phyloP scores from a whole-genome alignment of 192 early-diverging fungal genomes.

The Backusella australiensis region DNA sequence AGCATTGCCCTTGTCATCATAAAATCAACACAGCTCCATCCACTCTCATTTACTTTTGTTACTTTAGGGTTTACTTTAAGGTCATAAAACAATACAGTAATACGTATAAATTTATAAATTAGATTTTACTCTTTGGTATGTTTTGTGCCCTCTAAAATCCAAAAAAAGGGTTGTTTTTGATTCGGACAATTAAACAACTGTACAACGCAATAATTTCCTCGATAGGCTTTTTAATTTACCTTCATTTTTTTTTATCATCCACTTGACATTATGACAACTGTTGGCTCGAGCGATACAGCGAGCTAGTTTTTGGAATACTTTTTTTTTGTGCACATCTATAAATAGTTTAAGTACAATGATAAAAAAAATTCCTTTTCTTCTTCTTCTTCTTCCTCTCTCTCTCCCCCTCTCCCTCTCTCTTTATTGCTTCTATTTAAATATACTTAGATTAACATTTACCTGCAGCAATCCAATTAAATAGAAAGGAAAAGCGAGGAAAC shows the following conservation, averaged over 20 bases:
- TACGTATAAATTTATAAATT: neutral
- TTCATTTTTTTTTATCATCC: neutral
- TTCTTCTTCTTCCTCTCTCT: neutral
- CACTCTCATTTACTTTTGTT: too few species aligned
- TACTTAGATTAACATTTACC: neutral
- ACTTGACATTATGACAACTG: neutral
- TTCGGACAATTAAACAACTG: slow-evolving; percentile 13
- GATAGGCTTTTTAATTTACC: neutral
- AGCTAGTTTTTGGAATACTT: neutral
- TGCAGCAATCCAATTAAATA: too few species aligned
- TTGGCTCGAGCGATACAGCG: slow-evolving; percentile 8
- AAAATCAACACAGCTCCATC: neutral
- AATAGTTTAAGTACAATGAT: neutral
- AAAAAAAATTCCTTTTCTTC: neutral
- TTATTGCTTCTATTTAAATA: neutral
- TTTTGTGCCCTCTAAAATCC: neutral
- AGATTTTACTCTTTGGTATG: neutral
- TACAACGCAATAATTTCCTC: neutral
- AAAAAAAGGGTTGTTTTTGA: neutral
- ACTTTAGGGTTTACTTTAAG: neutral
- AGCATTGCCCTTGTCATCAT: neutral
- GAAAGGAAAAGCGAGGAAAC: neutral
- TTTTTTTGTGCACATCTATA: neutral
- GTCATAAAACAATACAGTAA: neutral
- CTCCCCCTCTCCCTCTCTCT: too few species aligned